Conservation (phyloP, 768 basidiomycete species). For the Gloeopeniophorella convolvens region DNA sequence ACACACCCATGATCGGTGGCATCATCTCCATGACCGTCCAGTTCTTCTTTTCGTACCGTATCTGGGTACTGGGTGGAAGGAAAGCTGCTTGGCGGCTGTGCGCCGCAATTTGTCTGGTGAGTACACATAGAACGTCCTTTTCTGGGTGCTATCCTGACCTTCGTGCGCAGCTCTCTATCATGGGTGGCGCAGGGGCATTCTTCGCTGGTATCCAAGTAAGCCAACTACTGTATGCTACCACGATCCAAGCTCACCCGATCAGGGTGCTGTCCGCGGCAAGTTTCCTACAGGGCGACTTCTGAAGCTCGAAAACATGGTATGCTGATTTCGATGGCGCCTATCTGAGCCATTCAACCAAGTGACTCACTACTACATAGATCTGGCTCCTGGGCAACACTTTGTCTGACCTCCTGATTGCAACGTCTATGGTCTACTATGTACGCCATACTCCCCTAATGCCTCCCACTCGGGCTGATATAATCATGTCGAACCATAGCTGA, state of each 20-base stretch:
- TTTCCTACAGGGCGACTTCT: not conserved
- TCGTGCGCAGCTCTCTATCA: not conserved
- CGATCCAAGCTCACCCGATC: not conserved
- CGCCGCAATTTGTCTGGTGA: not conserved
- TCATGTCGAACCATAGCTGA: not conserved
- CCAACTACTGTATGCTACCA: not conserved
- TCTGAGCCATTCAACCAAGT: too few species aligned
- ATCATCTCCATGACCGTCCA: slow-evolving; percentile 26
- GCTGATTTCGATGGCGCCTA: too few species aligned
- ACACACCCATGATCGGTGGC: slow-evolving; percentile 25
- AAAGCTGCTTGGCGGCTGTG: not conserved
- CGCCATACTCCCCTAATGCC: too few species aligned
- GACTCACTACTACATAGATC: not conserved
- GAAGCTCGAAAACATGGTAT: not conserved
- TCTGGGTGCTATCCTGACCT: too few species aligned
- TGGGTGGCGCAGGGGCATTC: not conserved
- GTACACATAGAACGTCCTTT: too few species aligned
- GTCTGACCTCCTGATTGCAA: slow-evolving; percentile 6
- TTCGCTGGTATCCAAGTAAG: not conserved
- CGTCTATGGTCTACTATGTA: slow-evolving; percentile 7
- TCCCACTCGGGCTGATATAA: too few species aligned
- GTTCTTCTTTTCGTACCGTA: slow-evolving; percentile 30
- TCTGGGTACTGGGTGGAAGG: slow-evolving; percentile 15
- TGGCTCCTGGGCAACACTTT: slow-evolving; percentile 7
- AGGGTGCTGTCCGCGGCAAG: not conserved